Base-by-base conservation (phyloP, 495 filamentous ascomycete genomes). In the Symbiotaphrina buchneri region DNA sequence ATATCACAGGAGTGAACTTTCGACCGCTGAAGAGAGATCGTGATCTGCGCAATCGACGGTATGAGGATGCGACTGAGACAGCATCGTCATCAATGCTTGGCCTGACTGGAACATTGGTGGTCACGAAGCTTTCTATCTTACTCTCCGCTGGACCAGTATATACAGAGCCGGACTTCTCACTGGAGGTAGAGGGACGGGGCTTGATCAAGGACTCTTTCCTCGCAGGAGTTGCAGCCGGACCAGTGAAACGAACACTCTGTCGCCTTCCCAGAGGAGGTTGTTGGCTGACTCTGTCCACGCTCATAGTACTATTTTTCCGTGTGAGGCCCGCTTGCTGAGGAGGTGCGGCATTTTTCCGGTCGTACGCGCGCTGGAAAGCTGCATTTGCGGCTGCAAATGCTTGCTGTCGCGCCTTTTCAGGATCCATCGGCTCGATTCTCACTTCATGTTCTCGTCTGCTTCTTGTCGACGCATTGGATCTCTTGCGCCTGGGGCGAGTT, bases 31-130 rank as follows among this genome's bases (percentile, higher is more conserved):
- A 70, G 66, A 81, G 66, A 0, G 78, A 83, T 41, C 61, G 72
- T 10, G 80, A 64, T 42, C 71, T 78, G 30, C 70, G 71, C 30
- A 84, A 53, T 30, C 61, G 71, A n/a, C 70, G 64, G 39, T 71
- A 82, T 1, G 78, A 83, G 2, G 76, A 83, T 13, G 75, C 71
- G 10, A 56, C 55, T 6, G 71, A 74, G 4, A 61, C 57, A 30
- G 69, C 53, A n/a, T 65, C 59, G 27, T 71, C 63, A 42, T 73
- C 54, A 4, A 52, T 30, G 14, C 14, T 10, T 4, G 28, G 28
- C 14, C 10, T 18, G 28, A 16, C 28, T 10, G 10, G 15, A 18
- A 30, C 10, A 10, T 10, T 16, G 8, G 19, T 2, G 19, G 3
- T 15, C 14, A 16, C 14, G 15, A 13, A 13, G 13, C 16, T 30